Evolutionary conservation across 176 grass and related monocot species (phyloP), one percentile per base, ranked within the genome.

Genomic region (Ensete glaucum): DNA sequence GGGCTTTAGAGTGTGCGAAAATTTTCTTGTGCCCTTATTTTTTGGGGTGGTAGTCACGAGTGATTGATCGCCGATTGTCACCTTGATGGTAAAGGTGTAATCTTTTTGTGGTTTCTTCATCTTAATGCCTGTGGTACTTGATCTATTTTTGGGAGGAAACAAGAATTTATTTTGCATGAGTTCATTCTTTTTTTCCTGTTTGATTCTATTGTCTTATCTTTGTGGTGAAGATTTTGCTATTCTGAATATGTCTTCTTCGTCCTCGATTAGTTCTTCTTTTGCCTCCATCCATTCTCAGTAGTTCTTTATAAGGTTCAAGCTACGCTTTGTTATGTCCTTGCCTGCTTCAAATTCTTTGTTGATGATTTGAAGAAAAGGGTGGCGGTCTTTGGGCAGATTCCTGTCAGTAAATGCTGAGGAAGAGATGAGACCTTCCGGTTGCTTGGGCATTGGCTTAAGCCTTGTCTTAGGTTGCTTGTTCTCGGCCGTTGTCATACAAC

Each of bases 401-500:
- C 3, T 6, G 8, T n/a, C 20, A 17, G 9, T n/a, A 55, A 3
- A 56, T 20, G 72, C 12, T 14, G 19, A 34, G 53, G 53, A 27
- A 74, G 25, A 29, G 15, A 74, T 74, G 72, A 74, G 52, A 56
- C 5, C 51, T 74, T 57, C 58, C 12, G 25, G 53, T 22, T 56
- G 53, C 13, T 54, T 55, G 72, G 54, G 72, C 72, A 58, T 74
- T 29, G 72, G 53, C 52, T 57, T 74, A 53, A 74, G 72, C 25
- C 53, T 74, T 74, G 23, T 74, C 21, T 56, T 53, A 21, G 72
- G 72, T 19, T 74, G 52, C 24, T 11, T 74, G 12, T 74, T 74
- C 20, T 57, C 58, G 72, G 72, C 72, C 22, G 26, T 74, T 19
- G 15, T 74, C 2, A 53, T 22, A 5, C 53, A 74, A 53, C n/a